Evolutionary conservation across 2,329 filamentous ascomycete genomes (phyloP).

Genomic region (Botrytis pseudocinerea): DNA sequence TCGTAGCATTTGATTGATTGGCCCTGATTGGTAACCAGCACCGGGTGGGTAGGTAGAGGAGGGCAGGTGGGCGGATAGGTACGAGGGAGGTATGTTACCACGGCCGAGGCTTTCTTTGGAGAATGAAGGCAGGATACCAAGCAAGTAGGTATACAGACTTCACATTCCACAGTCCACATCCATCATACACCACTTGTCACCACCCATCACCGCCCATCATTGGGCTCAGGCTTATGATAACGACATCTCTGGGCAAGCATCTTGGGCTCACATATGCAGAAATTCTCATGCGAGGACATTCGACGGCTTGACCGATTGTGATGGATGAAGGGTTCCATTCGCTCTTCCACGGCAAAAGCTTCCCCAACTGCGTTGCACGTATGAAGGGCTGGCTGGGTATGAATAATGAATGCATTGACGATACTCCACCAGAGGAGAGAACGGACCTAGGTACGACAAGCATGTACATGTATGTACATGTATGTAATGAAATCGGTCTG

Average conservation of each 20-base stretch:
- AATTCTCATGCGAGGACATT: background rate
- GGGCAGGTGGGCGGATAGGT: no score
- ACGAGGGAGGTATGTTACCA: background rate
- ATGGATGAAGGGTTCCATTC: background rate
- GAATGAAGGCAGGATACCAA: background rate
- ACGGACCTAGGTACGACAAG: background rate
- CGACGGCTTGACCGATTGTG: background rate
- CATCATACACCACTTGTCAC: background rate
- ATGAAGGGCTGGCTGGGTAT: background rate
- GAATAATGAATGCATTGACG: background rate
- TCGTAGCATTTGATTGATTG: background rate
- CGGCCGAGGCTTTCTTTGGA: background rate
- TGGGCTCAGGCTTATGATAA: background rate
- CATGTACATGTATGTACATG: background rate
- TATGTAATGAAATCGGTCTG: background rate
- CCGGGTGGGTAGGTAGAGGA: background rate
- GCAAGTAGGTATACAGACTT: background rate
- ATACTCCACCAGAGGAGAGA: background rate
- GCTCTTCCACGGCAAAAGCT: background rate
- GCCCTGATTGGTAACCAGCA: no score
- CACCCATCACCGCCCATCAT: background rate
- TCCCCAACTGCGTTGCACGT: background rate
- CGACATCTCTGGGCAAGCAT: background rate
- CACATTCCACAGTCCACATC: background rate
- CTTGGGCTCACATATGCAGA: background rate